These are phyloP conservation scores for Sporisorium sorghi DNA, from an alignment of 1,284 basidiomycete genomes.

Conservation along the genomic window DNA sequence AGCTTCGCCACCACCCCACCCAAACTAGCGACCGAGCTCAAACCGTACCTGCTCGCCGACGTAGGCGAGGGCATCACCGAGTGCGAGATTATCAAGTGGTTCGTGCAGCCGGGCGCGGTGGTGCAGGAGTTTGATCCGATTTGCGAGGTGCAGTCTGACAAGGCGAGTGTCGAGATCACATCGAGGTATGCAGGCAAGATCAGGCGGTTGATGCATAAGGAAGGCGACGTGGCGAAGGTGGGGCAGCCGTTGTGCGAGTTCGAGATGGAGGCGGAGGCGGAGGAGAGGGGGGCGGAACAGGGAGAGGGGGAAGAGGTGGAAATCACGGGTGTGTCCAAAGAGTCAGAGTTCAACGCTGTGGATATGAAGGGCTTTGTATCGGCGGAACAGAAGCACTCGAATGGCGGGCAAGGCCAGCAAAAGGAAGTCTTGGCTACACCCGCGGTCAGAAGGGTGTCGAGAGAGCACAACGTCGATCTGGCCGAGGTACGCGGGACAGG, in stretches of 20 bases:
- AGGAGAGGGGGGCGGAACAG: neutral
- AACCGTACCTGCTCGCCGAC: conserved; percentile 86
- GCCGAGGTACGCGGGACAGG: conserved; percentile 77
- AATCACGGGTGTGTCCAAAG: conserved; percentile 16
- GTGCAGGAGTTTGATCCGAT: conserved; percentile 85
- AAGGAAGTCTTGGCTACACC: conserved; percentile 75
- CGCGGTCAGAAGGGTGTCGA: conserved; percentile 81
- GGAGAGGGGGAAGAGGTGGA: conserved; percentile 11
- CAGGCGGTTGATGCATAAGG: conserved; percentile 79
- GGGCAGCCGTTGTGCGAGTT: conserved; percentile 85
- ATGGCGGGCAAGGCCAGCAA: conserved; percentile 11
- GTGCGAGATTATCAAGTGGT: conserved; percentile 70
- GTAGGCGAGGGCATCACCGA: conserved; percentile 83
- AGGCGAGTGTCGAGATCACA: conserved; percentile 92
- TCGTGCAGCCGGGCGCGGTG: conserved; percentile 74
- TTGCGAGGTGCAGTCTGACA: conserved; percentile 94
- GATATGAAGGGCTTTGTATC: conserved; percentile 45
- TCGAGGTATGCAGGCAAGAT: conserved; percentile 85
- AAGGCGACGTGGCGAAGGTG: conserved; percentile 88
- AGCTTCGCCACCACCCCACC: conserved; percentile 45
- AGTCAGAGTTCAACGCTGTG: conserved; percentile 20
- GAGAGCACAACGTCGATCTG: conserved; percentile 76
- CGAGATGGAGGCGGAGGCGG: conserved; percentile 77
- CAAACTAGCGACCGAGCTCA: conserved; percentile 30
- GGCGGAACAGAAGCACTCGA: conserved; percentile 29